phyloP scores from a whole-genome alignment of 1,139 yeast species.

The Protomyces macrosporus region DNA sequence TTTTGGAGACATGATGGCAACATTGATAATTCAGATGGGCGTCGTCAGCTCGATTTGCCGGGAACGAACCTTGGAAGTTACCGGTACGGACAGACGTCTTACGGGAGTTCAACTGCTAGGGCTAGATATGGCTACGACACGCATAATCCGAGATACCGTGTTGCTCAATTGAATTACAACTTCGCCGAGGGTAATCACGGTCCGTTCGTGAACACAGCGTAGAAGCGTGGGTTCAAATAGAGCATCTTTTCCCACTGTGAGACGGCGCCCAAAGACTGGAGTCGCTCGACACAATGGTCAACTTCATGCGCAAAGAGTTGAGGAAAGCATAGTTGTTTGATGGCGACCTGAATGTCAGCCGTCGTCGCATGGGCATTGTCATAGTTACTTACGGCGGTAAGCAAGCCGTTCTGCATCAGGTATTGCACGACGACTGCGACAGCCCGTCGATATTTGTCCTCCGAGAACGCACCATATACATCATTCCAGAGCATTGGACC shows the following conservation, averaged over 20 bases:
- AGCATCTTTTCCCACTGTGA: background rate
- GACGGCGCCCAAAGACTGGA: background rate
- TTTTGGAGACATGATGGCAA: too few species aligned
- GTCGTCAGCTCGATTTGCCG: too few species aligned
- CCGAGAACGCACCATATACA: background rate
- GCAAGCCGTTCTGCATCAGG: background rate
- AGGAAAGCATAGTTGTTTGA: background rate
- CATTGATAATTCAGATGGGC: too few species aligned
- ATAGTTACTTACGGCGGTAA: background rate
- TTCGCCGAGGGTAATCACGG: too few species aligned
- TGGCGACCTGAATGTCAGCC: background rate
- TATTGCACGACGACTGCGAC: background rate
- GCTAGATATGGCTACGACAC: too few species aligned
- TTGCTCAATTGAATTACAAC: too few species aligned
- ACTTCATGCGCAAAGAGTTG: background rate
- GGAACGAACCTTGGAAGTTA: too few species aligned
- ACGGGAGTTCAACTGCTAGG: too few species aligned
- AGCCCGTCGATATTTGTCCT: background rate
- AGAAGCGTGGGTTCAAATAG: background rate
- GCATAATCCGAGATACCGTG: too few species aligned
- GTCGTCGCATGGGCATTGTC: background rate
- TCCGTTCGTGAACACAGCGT: background rate
- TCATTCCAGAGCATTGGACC: conserved; percentile 14
- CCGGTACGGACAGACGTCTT: too few species aligned
- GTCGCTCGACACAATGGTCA: background rate